These are phyloP conservation scores for Apium graveolens DNA, from an alignment of 129 eudicot genomes.

Conservation along the genomic window DNA sequence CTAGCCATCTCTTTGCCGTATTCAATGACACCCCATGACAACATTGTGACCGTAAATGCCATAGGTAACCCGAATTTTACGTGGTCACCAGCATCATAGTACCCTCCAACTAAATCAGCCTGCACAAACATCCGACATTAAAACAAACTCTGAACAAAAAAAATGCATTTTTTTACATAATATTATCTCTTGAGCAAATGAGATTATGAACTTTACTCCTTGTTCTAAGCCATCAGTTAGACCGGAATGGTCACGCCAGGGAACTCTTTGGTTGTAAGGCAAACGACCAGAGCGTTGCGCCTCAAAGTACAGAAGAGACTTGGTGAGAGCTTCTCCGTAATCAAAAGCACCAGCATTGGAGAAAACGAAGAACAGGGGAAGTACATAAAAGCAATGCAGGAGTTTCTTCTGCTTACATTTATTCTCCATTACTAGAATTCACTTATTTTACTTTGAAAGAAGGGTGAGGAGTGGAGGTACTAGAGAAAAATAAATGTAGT, in stretches of 20 bases:
- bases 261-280: constrained; percentile 81
- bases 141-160: not conserved
- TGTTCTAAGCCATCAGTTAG: constrained; percentile 80
- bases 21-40: constrained; percentile 75
- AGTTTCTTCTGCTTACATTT: not conserved
- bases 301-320: constrained; percentile 76
- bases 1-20: constrained; percentile 38
- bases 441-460: not conserved
- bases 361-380: constrained; percentile 19
- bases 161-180: not conserved
- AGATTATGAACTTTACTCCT: constrained; percentile 41
- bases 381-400: constrained; percentile 10
- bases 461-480: not conserved
- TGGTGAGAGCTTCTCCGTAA: constrained; percentile 62
- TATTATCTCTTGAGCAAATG: not conserved
- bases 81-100: constrained; percentile 93
- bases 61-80: constrained; percentile 94
- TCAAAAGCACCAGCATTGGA: constrained; percentile 25
- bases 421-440: constrained; percentile 1
- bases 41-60: constrained; percentile 91
- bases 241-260: constrained; percentile 84
- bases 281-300: constrained; percentile 91
- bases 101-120: constrained; percentile 94
- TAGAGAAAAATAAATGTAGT: not conserved
- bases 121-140: constrained; percentile 3